These are phyloP conservation scores for Trapa bicornis DNA, from an alignment of 345 rosid species.

Conservation along the genomic window DNA sequence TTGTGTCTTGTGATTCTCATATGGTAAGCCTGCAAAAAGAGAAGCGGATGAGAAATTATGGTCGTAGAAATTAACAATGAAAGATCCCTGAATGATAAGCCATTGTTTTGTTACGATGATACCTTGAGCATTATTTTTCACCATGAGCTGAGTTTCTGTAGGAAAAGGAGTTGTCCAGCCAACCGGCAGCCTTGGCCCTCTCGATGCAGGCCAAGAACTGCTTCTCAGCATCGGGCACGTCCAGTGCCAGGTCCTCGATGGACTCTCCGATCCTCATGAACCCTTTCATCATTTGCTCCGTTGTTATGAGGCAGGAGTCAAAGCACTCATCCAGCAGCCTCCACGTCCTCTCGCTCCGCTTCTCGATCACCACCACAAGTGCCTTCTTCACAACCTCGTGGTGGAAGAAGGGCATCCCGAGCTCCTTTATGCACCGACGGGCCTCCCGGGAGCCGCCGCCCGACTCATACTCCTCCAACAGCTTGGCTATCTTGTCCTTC, in stretches of 20 bases:
- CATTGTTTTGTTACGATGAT: too few relatives aligned
- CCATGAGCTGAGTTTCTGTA: constrained; percentile 17
- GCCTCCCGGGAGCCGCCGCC: constrained; percentile 73
- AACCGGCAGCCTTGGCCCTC: constrained; percentile 55
- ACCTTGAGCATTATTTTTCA: too few relatives aligned
- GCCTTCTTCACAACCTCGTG: constrained; percentile 79
- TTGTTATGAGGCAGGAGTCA: constrained; percentile 54
- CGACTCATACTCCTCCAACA: constrained; percentile 71
- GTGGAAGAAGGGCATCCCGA: constrained; percentile 82
- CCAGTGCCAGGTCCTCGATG: constrained; percentile 64
- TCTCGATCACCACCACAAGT: constrained; percentile 45
- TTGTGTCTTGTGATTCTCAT: too few relatives aligned
- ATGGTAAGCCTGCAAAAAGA: too few relatives aligned
- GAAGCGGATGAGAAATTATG: too few relatives aligned
- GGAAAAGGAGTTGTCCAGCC: constrained; percentile 48
- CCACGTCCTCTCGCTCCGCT: constrained; percentile 49
- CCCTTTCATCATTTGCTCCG: constrained; percentile 71
- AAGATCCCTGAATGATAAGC: too few relatives aligned
- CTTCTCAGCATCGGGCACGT: constrained; percentile 63
- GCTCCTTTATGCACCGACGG: constrained; percentile 61
- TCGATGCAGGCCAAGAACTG: constrained; percentile 39
- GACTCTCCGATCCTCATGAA: constrained; percentile 53
- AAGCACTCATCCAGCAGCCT: constrained; percentile 42
- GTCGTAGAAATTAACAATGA: too few relatives aligned
- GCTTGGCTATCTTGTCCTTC: constrained; percentile 49